Percentiles rank a stretch among this genome's conserved stretches.
Evolutionary conservation across 208 protist species (phyloP).

Genomic region (Tritrichomonas musculus): DNA sequence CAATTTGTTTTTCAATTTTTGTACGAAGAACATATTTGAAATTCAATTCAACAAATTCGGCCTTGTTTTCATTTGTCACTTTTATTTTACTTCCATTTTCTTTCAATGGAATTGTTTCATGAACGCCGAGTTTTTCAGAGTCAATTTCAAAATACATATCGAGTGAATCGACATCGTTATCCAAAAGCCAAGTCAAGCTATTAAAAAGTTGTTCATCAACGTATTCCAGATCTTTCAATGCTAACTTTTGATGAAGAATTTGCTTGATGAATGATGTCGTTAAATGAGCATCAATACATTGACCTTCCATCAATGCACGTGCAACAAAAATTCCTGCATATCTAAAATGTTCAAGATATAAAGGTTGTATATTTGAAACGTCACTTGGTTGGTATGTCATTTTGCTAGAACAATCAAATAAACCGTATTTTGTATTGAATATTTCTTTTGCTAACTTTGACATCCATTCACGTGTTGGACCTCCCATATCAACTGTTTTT

Average conservation of each 20-base stretch:
- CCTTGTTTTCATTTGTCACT: conserved; percentile 89
- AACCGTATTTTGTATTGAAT: conserved; percentile 43
- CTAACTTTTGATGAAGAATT: too few species aligned
- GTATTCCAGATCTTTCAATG: conserved; percentile 84
- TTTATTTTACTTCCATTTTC: conserved; percentile 64
- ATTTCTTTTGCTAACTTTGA: conserved; percentile 29
- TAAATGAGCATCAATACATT: conserved; percentile 84
- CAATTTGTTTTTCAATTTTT: conserved; percentile 81
- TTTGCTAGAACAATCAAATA: conserved; percentile 39
- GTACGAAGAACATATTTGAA: conserved; percentile 77
- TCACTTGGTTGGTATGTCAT: conserved; percentile 84
- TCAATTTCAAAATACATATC: conserved; percentile 37
- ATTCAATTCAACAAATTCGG: conserved; percentile 85
- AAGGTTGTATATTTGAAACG: conserved; percentile 79
- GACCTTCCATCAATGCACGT: conserved; percentile 70
- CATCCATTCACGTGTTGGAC: conserved; percentile 46
- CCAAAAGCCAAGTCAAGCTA: conserved; percentile 77
- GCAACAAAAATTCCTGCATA: conserved; percentile 69
- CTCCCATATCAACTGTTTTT: conserved; percentile 41
- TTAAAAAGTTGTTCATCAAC: conserved; percentile 85
- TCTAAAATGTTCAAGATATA: conserved; percentile 92
- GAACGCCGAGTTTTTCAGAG: conserved; percentile 34
- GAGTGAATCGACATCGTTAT: conserved; percentile 41
- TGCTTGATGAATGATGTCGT: too few species aligned
- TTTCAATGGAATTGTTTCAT: conserved; percentile 38